A percentile compares a stretch with the other conserved stretches of the same genome.
phyloP scores from a whole-genome alignment of 306 rosid species.

The Ochetophila trinervis region DNA sequence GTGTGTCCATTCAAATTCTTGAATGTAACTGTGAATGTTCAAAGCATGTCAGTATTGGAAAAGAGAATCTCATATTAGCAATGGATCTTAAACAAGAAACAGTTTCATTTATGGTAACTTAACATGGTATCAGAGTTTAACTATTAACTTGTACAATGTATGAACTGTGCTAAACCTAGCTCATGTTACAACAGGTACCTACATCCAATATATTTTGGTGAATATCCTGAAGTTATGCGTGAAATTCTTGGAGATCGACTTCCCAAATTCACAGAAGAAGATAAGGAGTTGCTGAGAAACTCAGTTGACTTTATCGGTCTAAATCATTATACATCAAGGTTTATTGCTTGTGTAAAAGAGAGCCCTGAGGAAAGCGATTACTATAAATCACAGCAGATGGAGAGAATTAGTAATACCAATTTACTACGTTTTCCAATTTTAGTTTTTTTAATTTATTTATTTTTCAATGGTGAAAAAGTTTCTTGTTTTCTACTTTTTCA shows the following conservation, averaged over 20 bases:
- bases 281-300: conserved; percentile 57
- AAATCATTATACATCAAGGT: conserved; percentile 87
- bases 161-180: too few relatives aligned
- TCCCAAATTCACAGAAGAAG: conserved; percentile 78
- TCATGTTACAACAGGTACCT: conserved; percentile 50
- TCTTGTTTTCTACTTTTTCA: conserved; percentile 34
- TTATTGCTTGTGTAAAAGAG: conserved; percentile 57
- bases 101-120: neutral
- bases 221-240: conserved; percentile 76
- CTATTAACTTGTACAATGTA: too few relatives aligned
- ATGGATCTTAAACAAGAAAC: neutral
- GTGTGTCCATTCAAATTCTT: neutral
- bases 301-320: conserved; percentile 74
- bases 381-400: conserved; percentile 51
- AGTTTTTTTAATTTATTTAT: neutral
- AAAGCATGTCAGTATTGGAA: neutral
- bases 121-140: too few relatives aligned
- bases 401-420: conserved; percentile 54
- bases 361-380: conserved; percentile 33
- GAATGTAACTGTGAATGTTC: neutral
- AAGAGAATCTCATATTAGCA: neutral
- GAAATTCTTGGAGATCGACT: conserved; percentile 73
- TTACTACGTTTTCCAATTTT: neutral
- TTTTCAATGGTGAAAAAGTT: neutral
- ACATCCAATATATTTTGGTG: conserved; percentile 73